Conservation (phyloP, 352 stramenopile species). For the Halophytophthora batemanensis region DNA sequence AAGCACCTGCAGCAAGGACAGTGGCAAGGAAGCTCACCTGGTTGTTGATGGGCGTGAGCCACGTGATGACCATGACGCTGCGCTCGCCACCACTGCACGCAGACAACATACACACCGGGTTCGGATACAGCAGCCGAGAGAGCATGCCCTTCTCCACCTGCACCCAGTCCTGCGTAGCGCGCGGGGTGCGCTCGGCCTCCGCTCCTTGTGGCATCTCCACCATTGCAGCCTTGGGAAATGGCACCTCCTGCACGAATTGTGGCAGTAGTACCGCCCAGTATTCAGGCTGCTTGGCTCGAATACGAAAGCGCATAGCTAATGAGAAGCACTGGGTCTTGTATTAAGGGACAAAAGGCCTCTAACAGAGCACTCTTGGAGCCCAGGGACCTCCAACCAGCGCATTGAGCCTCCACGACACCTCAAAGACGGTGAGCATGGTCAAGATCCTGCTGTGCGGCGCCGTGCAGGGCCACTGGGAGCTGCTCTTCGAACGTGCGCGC, state of each 20-base stretch:
- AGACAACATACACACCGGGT: conserved; percentile 76
- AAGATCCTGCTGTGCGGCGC: conserved; percentile 77
- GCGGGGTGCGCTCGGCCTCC: no score
- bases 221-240: no score
- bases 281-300: no score
- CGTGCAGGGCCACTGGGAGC: conserved; percentile 54
- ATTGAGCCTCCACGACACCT: no score
- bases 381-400: no score
- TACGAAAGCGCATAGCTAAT: no score
- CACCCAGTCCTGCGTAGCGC: conserved; percentile 31
- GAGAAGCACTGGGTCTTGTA: no score
- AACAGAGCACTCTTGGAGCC: no score
- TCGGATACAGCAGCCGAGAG: conserved; percentile 75
- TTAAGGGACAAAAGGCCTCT: no score
- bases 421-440: conserved; percentile 32
- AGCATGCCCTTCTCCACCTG: conserved; percentile 68
- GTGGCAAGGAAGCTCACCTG: conserved; percentile 30
- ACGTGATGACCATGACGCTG: conserved; percentile 85
- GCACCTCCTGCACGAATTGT: no score
- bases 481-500: conserved; percentile 63
- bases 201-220: no score
- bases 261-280: no score
- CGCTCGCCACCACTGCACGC: conserved; percentile 19
- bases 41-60: conserved; percentile 88
- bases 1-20: neutral